These are phyloP conservation scores for Vigna nakashimae DNA, from an alignment of 306 rosid species.

Conservation along the genomic window DNA sequence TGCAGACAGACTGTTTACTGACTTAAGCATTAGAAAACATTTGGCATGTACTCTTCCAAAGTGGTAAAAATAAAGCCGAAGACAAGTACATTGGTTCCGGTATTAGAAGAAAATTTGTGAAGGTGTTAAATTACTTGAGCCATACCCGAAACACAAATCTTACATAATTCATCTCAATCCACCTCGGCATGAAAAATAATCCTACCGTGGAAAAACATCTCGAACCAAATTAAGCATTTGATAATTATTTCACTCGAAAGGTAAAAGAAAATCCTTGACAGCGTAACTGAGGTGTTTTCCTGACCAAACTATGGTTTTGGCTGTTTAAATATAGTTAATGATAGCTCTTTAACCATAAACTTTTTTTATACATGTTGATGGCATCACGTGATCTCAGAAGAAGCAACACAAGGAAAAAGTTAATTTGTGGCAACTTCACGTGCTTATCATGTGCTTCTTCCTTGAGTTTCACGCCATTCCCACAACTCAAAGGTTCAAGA, in stretches of 20 bases:
- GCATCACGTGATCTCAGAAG: not conserved
- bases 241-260: not conserved
- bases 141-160: too few species aligned
- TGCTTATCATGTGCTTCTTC: constrained; percentile 12
- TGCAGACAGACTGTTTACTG: too few species aligned
- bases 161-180: too few species aligned
- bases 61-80: too few species aligned
- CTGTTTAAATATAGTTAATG: not conserved
- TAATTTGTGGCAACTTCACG: not conserved
- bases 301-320: not conserved
- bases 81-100: too few species aligned
- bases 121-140: too few species aligned
- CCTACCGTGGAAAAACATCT: too few species aligned
- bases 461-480: not conserved
- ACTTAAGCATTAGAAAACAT: too few species aligned
- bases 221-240: too few species aligned
- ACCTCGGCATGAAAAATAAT: too few species aligned
- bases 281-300: not conserved
- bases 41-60: accelerated
- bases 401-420: not conserved
- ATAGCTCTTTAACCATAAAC: not conserved
- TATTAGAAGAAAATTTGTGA: too few species aligned
- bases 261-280: not conserved
- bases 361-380: not conserved
- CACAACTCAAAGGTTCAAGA: not conserved